Percentiles rank a stretch among this genome's conserved stretches.
These are phyloP conservation scores for Phialophora verrucosa DNA, from an alignment of 2,329 filamentous ascomycete species.

Conservation along the genomic window DNA sequence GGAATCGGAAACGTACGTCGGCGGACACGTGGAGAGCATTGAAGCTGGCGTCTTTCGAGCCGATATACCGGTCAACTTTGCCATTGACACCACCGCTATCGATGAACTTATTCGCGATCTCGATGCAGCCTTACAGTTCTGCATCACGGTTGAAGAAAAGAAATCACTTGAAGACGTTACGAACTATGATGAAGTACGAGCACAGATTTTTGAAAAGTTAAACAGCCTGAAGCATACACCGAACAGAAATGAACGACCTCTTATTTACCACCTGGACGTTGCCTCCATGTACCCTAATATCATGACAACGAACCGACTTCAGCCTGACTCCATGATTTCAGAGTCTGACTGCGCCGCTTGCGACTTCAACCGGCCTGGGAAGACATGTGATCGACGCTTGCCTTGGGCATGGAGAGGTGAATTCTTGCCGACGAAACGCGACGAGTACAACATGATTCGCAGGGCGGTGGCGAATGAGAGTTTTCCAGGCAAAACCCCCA, in stretches of 20 bases:
- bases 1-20: slow-evolving; percentile 97
- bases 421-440: slow-evolving; percentile 91
- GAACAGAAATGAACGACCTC: slow-evolving; percentile 80
- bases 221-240: slow-evolving; percentile 78
- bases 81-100: slow-evolving; percentile 83
- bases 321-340: slow-evolving; percentile 98
- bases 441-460: slow-evolving; percentile 99
- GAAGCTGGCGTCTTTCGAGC: slow-evolving; percentile 96
- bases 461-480: slow-evolving; percentile 88
- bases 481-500: slow-evolving; percentile 80
- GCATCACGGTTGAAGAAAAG: slow-evolving; percentile 81
- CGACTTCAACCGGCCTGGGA: slow-evolving; percentile 96
- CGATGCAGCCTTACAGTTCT: slow-evolving; percentile 87
- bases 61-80: slow-evolving; percentile 94
- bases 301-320: slow-evolving; percentile 97
- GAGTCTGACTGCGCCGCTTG: slow-evolving; percentile 96
- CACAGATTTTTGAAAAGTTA: slow-evolving; percentile 76
- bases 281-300: slow-evolving; percentile 99
- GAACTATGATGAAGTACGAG: slow-evolving; percentile 84
- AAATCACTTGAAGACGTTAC: slow-evolving; percentile 78
- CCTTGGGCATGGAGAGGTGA: slow-evolving; percentile 99
- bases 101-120: slow-evolving; percentile 87
- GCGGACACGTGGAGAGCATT: slow-evolving; percentile 98
- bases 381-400: slow-evolving; percentile 91
- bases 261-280: slow-evolving; percentile 98